Conservation (phyloP, 768 basidiomycete genomes). For the Suillus hirtellus region DNA sequence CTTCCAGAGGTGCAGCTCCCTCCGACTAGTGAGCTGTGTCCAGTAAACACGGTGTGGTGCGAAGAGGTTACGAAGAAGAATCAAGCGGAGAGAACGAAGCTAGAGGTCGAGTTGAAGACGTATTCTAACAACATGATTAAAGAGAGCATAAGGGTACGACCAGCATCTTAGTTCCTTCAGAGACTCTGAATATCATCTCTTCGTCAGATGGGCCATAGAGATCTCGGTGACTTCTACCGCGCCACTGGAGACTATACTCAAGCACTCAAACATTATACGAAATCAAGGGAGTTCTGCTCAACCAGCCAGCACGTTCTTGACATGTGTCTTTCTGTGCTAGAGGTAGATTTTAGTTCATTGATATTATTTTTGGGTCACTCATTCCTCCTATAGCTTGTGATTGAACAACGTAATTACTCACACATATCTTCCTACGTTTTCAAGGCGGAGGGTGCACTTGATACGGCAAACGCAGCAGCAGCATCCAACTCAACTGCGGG, state of each 20-base stretch:
- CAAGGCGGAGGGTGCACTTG: constrained; percentile 93
- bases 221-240: constrained; percentile 80
- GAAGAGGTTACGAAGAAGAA: constrained; percentile 69
- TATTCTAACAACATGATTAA: constrained; percentile 98
- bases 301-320: constrained; percentile 92
- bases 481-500: constrained; percentile 33
- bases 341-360: constrained; percentile 45
- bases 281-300: constrained; percentile 90
- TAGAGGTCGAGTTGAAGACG: constrained; percentile 93
- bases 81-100: constrained; percentile 70
- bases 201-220: constrained; percentile 83
- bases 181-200: background rate
- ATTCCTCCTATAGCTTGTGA: constrained; percentile 56
- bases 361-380: background rate
- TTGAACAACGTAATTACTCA: constrained; percentile 84
- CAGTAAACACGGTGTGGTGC: constrained; percentile 69
- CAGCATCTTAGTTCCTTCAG: background rate
- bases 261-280: constrained; percentile 83
- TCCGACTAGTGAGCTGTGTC: constrained; percentile 46
- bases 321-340: constrained; percentile 82
- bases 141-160: constrained; percentile 87
- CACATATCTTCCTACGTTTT: constrained; percentile 91
- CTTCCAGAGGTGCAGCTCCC: constrained; percentile 42
- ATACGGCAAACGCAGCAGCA: constrained; percentile 49
- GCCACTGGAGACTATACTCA: constrained; percentile 67